A percentile compares a stretch with the other conserved stretches of the same genome.
These are phyloP conservation scores for Holtermanniella nyarrowii DNA, from an alignment of 768 basidiomycete genomes.

Conservation along the genomic window DNA sequence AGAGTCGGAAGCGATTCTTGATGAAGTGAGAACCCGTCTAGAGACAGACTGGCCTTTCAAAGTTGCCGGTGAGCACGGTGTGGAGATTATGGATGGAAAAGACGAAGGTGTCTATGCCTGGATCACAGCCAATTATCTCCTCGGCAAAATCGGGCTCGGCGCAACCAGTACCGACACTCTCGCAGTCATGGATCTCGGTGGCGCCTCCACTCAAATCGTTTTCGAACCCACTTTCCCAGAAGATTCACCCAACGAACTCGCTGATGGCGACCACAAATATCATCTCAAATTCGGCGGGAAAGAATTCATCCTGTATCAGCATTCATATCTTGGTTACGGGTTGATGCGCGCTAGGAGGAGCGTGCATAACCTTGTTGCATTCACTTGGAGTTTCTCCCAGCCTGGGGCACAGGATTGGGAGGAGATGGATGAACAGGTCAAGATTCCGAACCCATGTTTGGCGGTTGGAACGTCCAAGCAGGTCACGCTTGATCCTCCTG, in stretches of 20 bases:
- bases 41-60: slow-evolving; percentile 58
- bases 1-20: slow-evolving; percentile 61
- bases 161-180: slow-evolving; percentile 51
- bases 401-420: slow-evolving; percentile 41
- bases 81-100: slow-evolving; percentile 85
- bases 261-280: slow-evolving; percentile 87
- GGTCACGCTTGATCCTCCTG: slow-evolving; percentile 54
- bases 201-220: slow-evolving; percentile 94
- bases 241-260: slow-evolving; percentile 44
- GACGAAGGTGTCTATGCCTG: slow-evolving; percentile 98
- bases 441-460: slow-evolving; percentile 72
- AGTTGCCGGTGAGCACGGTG: slow-evolving; percentile 50
- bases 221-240: slow-evolving; percentile 68
- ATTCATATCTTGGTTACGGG: slow-evolving; percentile 95
- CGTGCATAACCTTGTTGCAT: slow-evolving; percentile 84
- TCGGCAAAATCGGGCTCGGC: slow-evolving; percentile 58
- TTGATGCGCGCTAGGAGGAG: slow-evolving; percentile 75
- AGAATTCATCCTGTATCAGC: slow-evolving; percentile 76
- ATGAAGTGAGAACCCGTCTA: slow-evolving; percentile 58
- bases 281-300: slow-evolving; percentile 63
- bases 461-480: slow-evolving; percentile 53
- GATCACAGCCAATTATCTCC: slow-evolving; percentile 93
- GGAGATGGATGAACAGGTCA: slow-evolving; percentile 30
- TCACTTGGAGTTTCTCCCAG: slow-evolving; percentile 52
- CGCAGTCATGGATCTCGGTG: slow-evolving; percentile 91